phyloP scores from a whole-genome alignment of 331 rosid genomes.

The Quercus tomentella region DNA sequence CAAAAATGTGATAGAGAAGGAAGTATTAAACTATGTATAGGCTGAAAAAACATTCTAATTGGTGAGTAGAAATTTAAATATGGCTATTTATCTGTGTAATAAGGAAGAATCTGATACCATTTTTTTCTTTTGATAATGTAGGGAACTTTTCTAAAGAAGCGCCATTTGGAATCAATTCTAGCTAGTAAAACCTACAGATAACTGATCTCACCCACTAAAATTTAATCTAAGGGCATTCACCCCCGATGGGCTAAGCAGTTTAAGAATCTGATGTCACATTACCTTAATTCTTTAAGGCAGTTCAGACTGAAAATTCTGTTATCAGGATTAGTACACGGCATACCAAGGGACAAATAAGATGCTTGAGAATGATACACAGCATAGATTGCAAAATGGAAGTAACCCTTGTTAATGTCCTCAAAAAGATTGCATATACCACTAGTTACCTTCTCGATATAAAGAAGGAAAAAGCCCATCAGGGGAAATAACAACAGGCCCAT shows the following conservation, averaged over 20 bases:
- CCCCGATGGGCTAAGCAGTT: too few species aligned
- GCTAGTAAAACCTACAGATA: too few species aligned
- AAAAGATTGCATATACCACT: background rate
- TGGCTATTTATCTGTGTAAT: background rate
- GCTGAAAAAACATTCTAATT: background rate
- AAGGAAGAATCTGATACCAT: background rate
- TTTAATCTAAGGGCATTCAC: too few species aligned
- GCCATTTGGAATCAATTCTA: too few species aligned
- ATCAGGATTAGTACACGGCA: background rate
- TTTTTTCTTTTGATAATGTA: too few species aligned
- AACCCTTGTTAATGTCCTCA: background rate
- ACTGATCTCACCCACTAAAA: too few species aligned
- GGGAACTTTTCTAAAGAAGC: too few species aligned
- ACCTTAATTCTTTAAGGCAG: background rate
- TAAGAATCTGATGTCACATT: background rate
- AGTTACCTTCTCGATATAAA: conserved; percentile 88
- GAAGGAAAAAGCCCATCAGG: conserved; percentile 99
- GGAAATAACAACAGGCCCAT: conserved; percentile 95
- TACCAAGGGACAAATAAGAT: background rate
- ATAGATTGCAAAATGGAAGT: background rate
- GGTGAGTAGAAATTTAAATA: background rate
- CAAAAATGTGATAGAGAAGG: background rate
- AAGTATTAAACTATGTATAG: background rate
- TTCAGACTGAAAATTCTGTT: background rate
- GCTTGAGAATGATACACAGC: background rate